phyloP scores from a whole-genome alignment of 768 basidiomycete species.

The Mycena floridula region DNA sequence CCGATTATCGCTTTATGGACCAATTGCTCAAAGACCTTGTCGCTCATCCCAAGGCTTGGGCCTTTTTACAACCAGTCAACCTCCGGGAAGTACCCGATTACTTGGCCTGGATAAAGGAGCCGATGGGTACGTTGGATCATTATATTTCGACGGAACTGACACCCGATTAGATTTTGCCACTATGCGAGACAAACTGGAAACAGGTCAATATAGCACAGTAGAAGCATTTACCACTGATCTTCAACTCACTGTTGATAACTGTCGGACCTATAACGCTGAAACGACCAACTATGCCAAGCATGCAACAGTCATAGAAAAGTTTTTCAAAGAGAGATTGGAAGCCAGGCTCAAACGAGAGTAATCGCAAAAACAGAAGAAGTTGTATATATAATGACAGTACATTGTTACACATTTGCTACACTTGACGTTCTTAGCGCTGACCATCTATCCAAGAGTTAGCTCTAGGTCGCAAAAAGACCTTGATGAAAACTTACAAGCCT shows the following conservation, averaged over 20 bases:
- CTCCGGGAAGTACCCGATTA: constrained; percentile 80
- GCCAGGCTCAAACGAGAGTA: constrained; percentile 23
- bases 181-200: constrained; percentile 87
- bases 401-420: neutral
- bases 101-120: constrained; percentile 79
- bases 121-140: constrained; percentile 70
- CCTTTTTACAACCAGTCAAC: constrained; percentile 81
- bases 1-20: constrained; percentile 65
- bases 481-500: constrained; percentile 29
- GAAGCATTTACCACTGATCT: constrained; percentile 76
- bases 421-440: constrained; percentile 33
- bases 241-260: constrained; percentile 84
- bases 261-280: constrained; percentile 82
- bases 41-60: constrained; percentile 77
- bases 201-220: constrained; percentile 73
- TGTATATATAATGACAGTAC: neutral
- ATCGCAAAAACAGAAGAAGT: constrained; percentile 10
- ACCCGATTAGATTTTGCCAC: constrained; percentile 64
- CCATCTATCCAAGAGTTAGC: constrained; percentile 32
- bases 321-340: constrained; percentile 50
- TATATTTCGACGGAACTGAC: constrained; percentile 2
- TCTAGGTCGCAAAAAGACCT: constrained; percentile 2
- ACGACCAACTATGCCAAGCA: constrained; percentile 75
- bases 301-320: constrained; percentile 79
- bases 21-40: constrained; percentile 75